Base-by-base conservation (phyloP, 108 stramenopile species). In the Skeletonema grethae region DNA sequence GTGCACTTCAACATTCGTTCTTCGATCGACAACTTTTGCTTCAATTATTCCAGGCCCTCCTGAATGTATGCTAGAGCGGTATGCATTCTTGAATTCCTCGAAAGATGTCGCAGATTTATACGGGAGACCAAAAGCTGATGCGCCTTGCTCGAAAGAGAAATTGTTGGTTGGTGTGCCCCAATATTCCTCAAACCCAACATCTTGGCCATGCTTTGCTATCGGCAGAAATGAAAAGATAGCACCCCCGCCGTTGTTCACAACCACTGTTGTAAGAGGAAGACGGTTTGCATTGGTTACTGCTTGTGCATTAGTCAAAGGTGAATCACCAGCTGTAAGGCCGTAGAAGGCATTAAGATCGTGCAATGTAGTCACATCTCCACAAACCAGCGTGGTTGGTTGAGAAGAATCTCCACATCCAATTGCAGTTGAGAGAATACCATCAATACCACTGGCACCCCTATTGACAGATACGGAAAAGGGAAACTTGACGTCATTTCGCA, bases 181-280 rank as follows among this genome's bases (percentile, higher is more conserved):
- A 57, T 84, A 93, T 41, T 96, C 90, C 34, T 94, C 89, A 67
- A 97, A 97, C 7, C 76, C 84, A 61, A 91, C 92, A 67, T 92
- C 91, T 30, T 83, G 80, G 3, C 86, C 92, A 77, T 96, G 88
- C 56, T 89, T 89, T n/a, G 95, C 88, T 61, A 98, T 90, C 0
- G 97, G 97, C n/a, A 98, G 74, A 64, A 98, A 98, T 24, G 91
- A 90, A 67, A 98, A 98, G 30, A 98, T 98, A 15, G 91, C 96
- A 7, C 97, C 95, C 31, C 97, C 97, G 43, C 90, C 87, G 69
- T 97, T 97, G 86, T 97, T 96, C 30, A 97, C 86, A 39, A 95
- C 70, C 1, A 89, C 67, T 24, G 85, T 89, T 25, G 89, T 88
- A 9, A 94, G 80, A 9, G 88, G 84, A 63, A 79, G 57, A 10